These are phyloP conservation scores for Suhomyces faveliae DNA, from an alignment of 805 yeast species.

Conservation along the genomic window DNA sequence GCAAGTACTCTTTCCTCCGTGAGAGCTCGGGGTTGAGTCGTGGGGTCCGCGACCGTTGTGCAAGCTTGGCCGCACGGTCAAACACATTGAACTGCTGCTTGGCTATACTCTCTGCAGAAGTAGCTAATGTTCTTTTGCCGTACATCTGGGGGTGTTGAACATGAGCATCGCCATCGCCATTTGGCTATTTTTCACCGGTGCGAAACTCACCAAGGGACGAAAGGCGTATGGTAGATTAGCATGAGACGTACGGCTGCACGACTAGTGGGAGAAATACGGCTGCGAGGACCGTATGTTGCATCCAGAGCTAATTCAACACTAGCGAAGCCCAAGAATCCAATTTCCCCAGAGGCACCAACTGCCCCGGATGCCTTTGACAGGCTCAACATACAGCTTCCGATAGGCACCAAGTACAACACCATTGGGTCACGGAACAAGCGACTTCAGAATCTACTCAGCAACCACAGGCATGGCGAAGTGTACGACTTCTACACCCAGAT, in stretches of 20 bases:
- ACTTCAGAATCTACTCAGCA: not conserved
- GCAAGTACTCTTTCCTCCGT: slow-evolving; percentile 63
- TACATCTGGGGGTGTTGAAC: slow-evolving; percentile 1
- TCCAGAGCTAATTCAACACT: not conserved
- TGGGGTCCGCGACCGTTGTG: slow-evolving; percentile 60
- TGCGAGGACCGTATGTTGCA: not conserved
- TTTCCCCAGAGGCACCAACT: too few species aligned
- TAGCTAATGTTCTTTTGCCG: slow-evolving; percentile 22
- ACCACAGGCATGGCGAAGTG: not conserved
- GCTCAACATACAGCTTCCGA: slow-evolving; percentile 1
- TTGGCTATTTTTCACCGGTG: not conserved
- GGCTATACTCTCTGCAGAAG: slow-evolving; percentile 22
- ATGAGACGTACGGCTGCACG: not conserved
- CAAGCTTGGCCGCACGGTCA: slow-evolving; percentile 57
- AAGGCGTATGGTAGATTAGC: too few species aligned
- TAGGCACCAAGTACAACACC: not conserved
- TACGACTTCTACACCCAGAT: slow-evolving; percentile 1
- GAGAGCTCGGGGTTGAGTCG: slow-evolving; percentile 41
- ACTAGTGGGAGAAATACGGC: not conserved
- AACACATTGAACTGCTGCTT: slow-evolving; percentile 45
- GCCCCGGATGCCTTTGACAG: not conserved
- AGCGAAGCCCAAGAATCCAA: too few species aligned
- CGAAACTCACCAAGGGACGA: not conserved
- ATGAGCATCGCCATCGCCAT: not conserved
- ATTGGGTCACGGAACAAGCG: slow-evolving; percentile 4